Base-by-base conservation (phyloP, 2,329 filamentous ascomycete species). In the Tolypocladium album region DNA sequence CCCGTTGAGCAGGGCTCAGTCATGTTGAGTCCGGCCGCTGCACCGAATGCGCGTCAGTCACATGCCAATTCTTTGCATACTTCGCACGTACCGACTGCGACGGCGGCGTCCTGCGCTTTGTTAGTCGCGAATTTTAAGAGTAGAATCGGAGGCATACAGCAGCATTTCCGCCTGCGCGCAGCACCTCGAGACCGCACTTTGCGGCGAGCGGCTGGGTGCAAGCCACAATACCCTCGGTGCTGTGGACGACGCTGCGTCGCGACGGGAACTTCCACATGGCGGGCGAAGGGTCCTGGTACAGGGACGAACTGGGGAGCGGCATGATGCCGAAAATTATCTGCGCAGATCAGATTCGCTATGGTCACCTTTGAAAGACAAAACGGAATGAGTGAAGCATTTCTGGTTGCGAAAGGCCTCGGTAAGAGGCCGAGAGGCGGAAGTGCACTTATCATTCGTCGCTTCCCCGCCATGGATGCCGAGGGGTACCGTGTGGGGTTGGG, bases 1-100 rank as follows among this genome's bases (percentile, higher is more conserved):
- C 94, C 94, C 0, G 94, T 97, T 7, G 89, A 94, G 61, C 87
- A 86, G 9, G 94, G 94, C 71, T 99, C 94, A 0, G 93, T 96
- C 70, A 97, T 84, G 75, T 97, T 97, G 60, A 99, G 80, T 6
- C 87, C 92, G 39, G 94, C 94, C 53, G 94, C 93, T 90, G 61
- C 4, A 3, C 6, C 5, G 3, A 5, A 12, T 24, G 4, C 7
- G 9, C 3, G 50, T 53, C 50, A 53, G 50, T 34, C 50, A 53
- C 27, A 53, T 36, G 27, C 8, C 27, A 2, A 34, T 3, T 12
- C 27, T 17, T 17, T 36, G 20, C 1, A 5, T n/a, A 12, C 8
- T 5, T 31, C 17, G 3, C 12, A 63, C 66, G 12, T 79, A 89
- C 88, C 88, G 62, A 96, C 90, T 52, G 94, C 94, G 4, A 97